Base-by-base conservation (phyloP, 495 filamentous ascomycete genomes). In the Hypoxylon crocopeplum region DNA sequence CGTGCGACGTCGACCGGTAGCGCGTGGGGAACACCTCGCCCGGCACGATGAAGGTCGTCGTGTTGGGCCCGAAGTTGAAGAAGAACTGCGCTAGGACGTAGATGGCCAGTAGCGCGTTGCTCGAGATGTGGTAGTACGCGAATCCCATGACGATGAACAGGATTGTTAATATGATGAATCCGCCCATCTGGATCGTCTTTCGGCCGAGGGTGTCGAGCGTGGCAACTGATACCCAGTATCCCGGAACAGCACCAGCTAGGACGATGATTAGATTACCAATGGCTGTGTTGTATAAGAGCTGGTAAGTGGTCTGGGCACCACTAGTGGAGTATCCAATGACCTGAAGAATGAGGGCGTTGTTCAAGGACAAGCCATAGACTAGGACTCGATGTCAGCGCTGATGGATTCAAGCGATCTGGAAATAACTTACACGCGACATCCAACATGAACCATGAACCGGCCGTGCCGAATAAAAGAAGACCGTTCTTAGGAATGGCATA, bases 21-120 rank as follows among this genome's bases (percentile, higher is more conserved):
- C 88, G 85, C 0, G 92, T 96, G 0, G 92, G 92, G 82, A 93
- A 97, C 52, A 88, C 86, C 66, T 97, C 92, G 17, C 89, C 91
- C 7, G 92, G 91, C 1, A 97, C 89, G 62, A 97, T 89, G 82
- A 96, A 96, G 7, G 92, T 96, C 2, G 91, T 93, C 21, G 88
- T 84, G 72, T 96, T 97, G 37, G 92, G 92, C 1, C 90, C 88
- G 66, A 83, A 92, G 75, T 93, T 93, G 82, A 93, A 93, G 77
- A 91, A 89, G 75, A 94, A 91, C 54, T 93, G 86, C 7, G 59
- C 56, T 2, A 69, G 50, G 4, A 69, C 67, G 37, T 85, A 86
- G 16, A 94, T 74, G 15, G 92, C 82, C 58, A 94, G 90, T 7
- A 89, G 75, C 87, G 77, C 20, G 86, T 81, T 36, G 56, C 80